Conservation (phyloP, 2,329 filamentous ascomycete species). For the Ampelomyces quisqualis region DNA sequence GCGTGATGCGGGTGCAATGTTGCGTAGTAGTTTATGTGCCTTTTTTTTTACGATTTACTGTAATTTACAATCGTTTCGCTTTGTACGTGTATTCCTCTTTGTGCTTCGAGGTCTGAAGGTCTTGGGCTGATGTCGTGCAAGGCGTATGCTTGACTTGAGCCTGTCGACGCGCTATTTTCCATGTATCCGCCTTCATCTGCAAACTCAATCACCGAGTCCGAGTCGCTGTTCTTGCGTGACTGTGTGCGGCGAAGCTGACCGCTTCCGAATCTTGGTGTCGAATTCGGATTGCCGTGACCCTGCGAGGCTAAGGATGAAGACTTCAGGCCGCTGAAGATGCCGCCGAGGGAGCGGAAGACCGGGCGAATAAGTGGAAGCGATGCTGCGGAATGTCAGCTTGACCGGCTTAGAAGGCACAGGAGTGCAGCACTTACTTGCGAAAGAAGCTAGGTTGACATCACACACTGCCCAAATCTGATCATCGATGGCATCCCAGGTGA, state of each 20-base stretch:
- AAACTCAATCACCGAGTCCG: slow-evolving; percentile 17
- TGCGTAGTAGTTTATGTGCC: neutral
- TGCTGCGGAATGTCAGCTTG: slow-evolving; percentile 4
- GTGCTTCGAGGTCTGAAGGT: neutral
- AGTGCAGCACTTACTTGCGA: slow-evolving; percentile 16
- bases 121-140: neutral
- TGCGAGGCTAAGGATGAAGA: slow-evolving; percentile 2
- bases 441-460: slow-evolving; percentile 26
- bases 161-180: neutral
- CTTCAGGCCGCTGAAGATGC: slow-evolving; percentile 12
- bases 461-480: slow-evolving; percentile 30
- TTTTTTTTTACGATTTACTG: neutral
- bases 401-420: neutral
- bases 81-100: neutral
- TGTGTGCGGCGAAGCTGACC: slow-evolving; percentile 5
- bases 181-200: slow-evolving; percentile 10
- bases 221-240: neutral
- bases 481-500: slow-evolving; percentile 23
- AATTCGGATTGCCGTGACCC: slow-evolving; percentile 6
- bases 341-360: slow-evolving; percentile 16
- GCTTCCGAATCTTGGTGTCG: slow-evolving; percentile 14
- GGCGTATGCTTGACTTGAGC: neutral
- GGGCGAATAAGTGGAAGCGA: slow-evolving; percentile 24
- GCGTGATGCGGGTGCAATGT: neutral
- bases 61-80: neutral